Conservation (phyloP, 352 stramenopile genomes). For the Globisporangium orthogonon region DNA sequence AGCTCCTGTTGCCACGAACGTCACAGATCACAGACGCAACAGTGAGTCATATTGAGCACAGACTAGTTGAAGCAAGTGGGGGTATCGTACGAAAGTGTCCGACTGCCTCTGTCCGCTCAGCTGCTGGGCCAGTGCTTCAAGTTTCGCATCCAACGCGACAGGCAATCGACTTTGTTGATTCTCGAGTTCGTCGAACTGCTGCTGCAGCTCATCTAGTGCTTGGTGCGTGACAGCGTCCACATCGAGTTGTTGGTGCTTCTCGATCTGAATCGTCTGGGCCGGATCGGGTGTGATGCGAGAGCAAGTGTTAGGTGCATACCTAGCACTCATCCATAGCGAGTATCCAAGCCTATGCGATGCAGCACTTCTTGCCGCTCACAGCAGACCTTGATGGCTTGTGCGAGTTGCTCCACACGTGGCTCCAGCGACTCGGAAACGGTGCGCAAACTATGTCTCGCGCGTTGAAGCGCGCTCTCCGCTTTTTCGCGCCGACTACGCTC, state of each 20-base stretch:
- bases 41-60: background rate
- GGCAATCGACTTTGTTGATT: conserved; percentile 25
- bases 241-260: conserved; percentile 46
- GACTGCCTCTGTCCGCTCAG: conserved; percentile 22
- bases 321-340: background rate
- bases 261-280: conserved; percentile 40
- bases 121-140: conserved; percentile 24
- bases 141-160: conserved; percentile 18
- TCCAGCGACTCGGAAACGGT: conserved; percentile 30
- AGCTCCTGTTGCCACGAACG: conserved; percentile 23
- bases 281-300: background rate
- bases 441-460: conserved; percentile 28
- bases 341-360: background rate
- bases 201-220: conserved; percentile 43
- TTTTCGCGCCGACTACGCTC: conserved; percentile 54
- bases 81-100: conserved; percentile 29
- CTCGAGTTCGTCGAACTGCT: conserved; percentile 42
- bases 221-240: conserved; percentile 56
- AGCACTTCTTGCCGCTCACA: background rate
- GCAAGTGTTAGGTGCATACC: background rate
- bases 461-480: conserved; percentile 34
- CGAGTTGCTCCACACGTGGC: conserved; percentile 43
- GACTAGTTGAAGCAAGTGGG: background rate
- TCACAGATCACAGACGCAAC: background rate
- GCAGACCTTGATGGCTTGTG: conserved; percentile 39